Evolutionary conservation across 2,329 filamentous ascomycete genomes (phyloP).

Genomic region (Sphaerulina populicola): DNA sequence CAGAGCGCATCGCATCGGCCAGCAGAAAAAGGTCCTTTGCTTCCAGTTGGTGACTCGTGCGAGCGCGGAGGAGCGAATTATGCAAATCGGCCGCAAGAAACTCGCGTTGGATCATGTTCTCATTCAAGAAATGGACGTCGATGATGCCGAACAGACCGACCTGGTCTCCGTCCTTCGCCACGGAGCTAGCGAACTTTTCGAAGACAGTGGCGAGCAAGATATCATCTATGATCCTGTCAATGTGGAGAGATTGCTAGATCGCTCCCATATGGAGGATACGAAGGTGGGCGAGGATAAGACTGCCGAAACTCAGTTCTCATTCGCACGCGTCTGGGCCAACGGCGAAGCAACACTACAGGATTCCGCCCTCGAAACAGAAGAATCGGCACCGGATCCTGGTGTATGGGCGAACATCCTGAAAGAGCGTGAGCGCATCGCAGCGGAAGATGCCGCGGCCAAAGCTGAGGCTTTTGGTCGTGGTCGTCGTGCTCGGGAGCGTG

Average conservation of each 20-base stretch:
- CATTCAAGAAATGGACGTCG: conserved; percentile 81
- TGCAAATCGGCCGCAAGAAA: conserved; percentile 91
- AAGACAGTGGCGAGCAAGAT: conserved; percentile 61
- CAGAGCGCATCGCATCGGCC: conserved; percentile 89
- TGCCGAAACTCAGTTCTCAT: conserved; percentile 74
- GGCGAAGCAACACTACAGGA: conserved; percentile 58
- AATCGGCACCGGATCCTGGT: conserved; percentile 51
- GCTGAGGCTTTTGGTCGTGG: conserved; percentile 77
- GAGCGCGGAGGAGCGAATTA: conserved; percentile 88
- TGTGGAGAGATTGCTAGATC: conserved; percentile 85
- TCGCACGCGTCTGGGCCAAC: conserved; percentile 87
- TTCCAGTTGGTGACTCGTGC: conserved; percentile 88
- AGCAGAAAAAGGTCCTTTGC: conserved; percentile 90
- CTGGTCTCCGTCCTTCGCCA: conserved; percentile 81
- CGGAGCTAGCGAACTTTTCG: conserved; percentile 79
- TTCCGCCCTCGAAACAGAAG: conserved; percentile 38
- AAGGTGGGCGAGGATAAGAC: conserved; percentile 54
- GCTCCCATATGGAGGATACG: conserved; percentile 69
- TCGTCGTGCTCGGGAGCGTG: conserved; percentile 57
- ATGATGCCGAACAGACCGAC: conserved; percentile 71
- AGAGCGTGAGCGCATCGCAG: conserved; percentile 69
- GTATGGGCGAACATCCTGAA: conserved; percentile 88
- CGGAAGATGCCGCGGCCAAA: conserved; percentile 59
- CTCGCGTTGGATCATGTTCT: conserved; percentile 91
- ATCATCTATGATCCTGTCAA: conserved; percentile 74